Conservation (phyloP, 495 filamentous ascomycete genomes). For the Penicillium canariense region DNA sequence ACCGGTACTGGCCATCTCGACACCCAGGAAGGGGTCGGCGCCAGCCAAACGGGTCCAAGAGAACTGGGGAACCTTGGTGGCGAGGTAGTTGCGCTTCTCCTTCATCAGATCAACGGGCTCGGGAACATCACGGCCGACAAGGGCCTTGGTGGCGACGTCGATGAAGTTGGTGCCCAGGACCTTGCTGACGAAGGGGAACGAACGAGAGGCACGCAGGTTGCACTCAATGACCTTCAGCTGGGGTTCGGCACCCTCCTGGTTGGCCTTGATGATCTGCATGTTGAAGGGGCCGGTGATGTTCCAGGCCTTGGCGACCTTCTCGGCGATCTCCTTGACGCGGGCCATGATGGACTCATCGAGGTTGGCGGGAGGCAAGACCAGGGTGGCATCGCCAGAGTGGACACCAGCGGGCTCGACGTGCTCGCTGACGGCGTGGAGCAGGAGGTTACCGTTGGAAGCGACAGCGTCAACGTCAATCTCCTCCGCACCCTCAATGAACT, state of each 20-base stretch:
- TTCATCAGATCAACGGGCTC: slow-evolving; percentile 87
- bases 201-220: slow-evolving; percentile 95
- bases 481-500: slow-evolving; percentile 96
- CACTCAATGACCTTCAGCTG: slow-evolving; percentile 95
- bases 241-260: slow-evolving; percentile 64
- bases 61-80: slow-evolving; percentile 98
- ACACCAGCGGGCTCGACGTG: slow-evolving; percentile 96
- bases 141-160: slow-evolving; percentile 90
- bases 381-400: slow-evolving; percentile 91
- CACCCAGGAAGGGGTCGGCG: slow-evolving; percentile 94
- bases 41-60: slow-evolving; percentile 98
- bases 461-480: slow-evolving; percentile 98
- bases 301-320: slow-evolving; percentile 97
- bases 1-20: slow-evolving; percentile 96
- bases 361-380: slow-evolving; percentile 81
- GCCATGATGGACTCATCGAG: slow-evolving; percentile 73
- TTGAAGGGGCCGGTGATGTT: slow-evolving; percentile 97
- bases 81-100: slow-evolving; percentile 82
- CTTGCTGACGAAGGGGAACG: slow-evolving; percentile 97
- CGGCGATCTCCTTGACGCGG: slow-evolving; percentile 88
- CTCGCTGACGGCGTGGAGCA: slow-evolving; percentile 92
- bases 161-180: slow-evolving; percentile 97
- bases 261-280: slow-evolving; percentile 98
- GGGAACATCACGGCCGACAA: slow-evolving; percentile 82
- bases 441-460: slow-evolving; percentile 76